phyloP scores from a whole-genome alignment of 371 early-diverging fungal species.

The Entomophthora muscae region DNA sequence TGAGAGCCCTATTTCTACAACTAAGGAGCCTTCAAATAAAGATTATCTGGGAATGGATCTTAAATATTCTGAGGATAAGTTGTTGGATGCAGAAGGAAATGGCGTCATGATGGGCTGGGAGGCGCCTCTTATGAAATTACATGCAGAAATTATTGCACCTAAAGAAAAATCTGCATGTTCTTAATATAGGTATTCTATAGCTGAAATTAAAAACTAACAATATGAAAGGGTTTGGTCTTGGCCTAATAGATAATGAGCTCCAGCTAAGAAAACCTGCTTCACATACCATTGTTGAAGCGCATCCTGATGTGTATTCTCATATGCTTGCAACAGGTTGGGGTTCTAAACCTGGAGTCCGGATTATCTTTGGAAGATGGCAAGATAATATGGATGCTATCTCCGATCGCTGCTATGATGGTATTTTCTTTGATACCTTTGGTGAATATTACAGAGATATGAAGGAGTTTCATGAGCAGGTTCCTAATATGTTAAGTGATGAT shows the following conservation, averaged over 20 bases:
- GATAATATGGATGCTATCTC: constrained; percentile 54
- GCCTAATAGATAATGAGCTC: constrained; percentile 68
- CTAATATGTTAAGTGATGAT: constrained; percentile 49
- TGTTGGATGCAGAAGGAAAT: constrained; percentile 73
- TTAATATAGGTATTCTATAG: constrained; percentile 34
- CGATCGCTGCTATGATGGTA: constrained; percentile 55
- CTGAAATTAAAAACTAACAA: constrained; percentile 42
- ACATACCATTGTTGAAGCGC: constrained; percentile 93
- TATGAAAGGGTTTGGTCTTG: constrained; percentile 79
- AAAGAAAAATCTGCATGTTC: constrained; percentile 38
- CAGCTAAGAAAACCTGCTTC: constrained; percentile 46
- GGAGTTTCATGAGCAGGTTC: constrained; percentile 67
- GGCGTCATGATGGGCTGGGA: constrained; percentile 99
- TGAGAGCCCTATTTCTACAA: constrained; percentile 20
- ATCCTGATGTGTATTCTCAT: constrained; percentile 83
- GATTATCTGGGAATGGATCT: constrained; percentile 58
- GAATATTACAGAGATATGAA: constrained; percentile 83
- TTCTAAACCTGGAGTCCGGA: constrained; percentile 60
- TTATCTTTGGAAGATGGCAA: constrained; percentile 88
- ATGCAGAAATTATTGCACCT: constrained; percentile 64
- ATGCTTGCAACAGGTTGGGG: constrained; percentile 77
- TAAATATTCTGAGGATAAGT: constrained; percentile 43
- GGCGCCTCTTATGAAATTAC: constrained; percentile 76
- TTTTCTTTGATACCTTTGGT: constrained; percentile 90
- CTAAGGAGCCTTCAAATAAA: constrained; percentile 30